Evolutionary conservation across 305 asterid species (phyloP).

Genomic region (Solanum chacoense): DNA sequence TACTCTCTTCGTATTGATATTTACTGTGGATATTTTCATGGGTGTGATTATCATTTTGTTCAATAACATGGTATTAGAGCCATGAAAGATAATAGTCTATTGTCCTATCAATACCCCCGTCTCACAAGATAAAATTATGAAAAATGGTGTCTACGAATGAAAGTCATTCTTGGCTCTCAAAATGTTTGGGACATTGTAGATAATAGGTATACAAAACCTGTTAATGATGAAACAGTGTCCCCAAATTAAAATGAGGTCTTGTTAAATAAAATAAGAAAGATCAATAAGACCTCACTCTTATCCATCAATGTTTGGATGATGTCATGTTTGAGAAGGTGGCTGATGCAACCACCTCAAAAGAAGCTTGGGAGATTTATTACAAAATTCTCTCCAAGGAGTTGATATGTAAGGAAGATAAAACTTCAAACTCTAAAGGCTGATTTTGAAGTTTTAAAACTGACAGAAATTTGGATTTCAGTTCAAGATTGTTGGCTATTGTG

Average conservation of each 20-base stretch:
- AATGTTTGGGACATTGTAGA: not conserved
- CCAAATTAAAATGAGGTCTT: not conserved
- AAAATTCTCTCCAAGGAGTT: not conserved
- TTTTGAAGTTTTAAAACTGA: no score
- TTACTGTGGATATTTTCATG: not conserved
- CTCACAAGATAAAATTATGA: not conserved
- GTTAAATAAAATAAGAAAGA: not conserved
- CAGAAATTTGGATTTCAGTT: not conserved
- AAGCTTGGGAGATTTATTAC: not conserved
- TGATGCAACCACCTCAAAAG: not conserved
- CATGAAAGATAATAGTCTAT: no score
- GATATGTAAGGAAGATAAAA: not conserved
- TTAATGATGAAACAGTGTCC: not conserved
- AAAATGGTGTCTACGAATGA: not conserved
- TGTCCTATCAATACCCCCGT: not conserved
- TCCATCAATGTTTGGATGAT: not conserved
- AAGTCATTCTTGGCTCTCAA: not conserved
- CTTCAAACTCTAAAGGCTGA: not conserved
- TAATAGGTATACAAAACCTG: not conserved
- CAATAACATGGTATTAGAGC: not conserved
- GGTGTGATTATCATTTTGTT: not conserved
- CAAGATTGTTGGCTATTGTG: not conserved
- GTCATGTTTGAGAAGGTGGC: not conserved
- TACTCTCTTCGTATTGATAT: no score
- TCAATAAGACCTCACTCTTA: not conserved